A percentile compares a stretch with the other conserved stretches of the same genome.
These are phyloP conservation scores for Phialemonium atrogriseum DNA, from an alignment of 2,329 filamentous ascomycete species.

Conservation along the genomic window DNA sequence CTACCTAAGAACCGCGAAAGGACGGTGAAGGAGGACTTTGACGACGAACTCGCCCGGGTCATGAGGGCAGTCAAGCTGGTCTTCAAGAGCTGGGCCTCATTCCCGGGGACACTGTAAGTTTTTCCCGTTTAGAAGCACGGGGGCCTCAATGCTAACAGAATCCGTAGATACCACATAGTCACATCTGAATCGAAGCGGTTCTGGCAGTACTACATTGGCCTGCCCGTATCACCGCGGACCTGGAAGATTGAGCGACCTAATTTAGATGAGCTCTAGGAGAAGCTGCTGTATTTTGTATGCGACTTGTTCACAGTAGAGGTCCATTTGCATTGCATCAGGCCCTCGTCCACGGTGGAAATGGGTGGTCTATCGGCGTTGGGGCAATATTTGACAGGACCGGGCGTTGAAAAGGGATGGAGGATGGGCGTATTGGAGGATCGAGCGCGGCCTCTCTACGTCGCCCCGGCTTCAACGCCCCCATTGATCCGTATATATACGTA, in stretches of 20 bases:
- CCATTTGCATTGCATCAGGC: too few species aligned
- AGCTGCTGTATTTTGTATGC: constrained; percentile 2
- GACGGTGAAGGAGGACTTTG: constrained; percentile 48
- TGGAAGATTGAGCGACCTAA: constrained; percentile 38
- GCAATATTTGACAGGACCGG: too few species aligned
- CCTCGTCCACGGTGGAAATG: too few species aligned
- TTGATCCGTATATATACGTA: not conserved
- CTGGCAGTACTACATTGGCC: constrained; percentile 43
- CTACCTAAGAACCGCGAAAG: constrained; percentile 23
- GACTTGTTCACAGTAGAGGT: too few species aligned
- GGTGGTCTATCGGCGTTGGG: too few species aligned
- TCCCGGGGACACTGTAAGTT: constrained; percentile 65
- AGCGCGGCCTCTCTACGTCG: too few species aligned
- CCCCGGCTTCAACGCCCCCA: not conserved
- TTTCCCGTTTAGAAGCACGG: not conserved
- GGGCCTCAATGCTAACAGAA: not conserved
- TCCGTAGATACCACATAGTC: constrained; percentile 32
- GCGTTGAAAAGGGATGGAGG: too few species aligned
- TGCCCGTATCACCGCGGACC: constrained; percentile 39
- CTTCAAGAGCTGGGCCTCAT: constrained; percentile 57
- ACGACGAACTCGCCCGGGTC: constrained; percentile 56
- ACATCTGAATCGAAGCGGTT: constrained; percentile 35
- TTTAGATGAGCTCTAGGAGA: constrained; percentile 37
- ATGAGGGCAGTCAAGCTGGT: constrained; percentile 58
- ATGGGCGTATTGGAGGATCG: too few species aligned